Base-by-base conservation (phyloP, 257 asterid genomes). In the Solanum peruvianum region DNA sequence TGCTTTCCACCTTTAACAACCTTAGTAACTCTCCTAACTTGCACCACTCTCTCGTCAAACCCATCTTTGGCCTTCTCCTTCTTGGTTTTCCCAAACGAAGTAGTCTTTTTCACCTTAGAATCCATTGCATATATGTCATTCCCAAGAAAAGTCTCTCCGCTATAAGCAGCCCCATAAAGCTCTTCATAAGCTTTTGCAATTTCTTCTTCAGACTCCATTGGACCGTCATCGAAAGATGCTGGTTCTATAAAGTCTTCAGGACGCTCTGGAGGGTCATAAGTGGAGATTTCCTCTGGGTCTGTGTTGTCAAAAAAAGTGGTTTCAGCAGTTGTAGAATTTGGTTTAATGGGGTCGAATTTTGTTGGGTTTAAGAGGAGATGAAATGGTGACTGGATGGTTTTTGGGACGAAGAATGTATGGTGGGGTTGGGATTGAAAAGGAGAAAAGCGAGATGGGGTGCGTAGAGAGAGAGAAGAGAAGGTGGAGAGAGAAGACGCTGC, bases 1-100 rank as follows among this genome's bases (percentile, higher is more conserved):
- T 97, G 98, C 77, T 95, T 95, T 52, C 99, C 99, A n/a, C 99
- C 99, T 87, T 97, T 97, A 4, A 97, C 99, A 31, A 97, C 99
- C 91, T 96, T 96, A 1, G 98, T 96, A n/a, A 96, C 99, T 41
- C 98, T 94, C 90, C 99, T 91, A 11, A 95, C 99, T 71, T 97
- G 98, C 86, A 97, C 94, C 9, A 97, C 98, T 64, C 98, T 88
- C 94, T 97, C 99, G 21, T 97, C 99, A 85, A 94, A 94, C 15
- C 98, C 98, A 88, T 97, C 99, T 49, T 94, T 92, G 13, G 93
- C 87, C 88, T 93, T 96, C 88, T 96, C 98, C 76, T 89, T 94
- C 93, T 94, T 94, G 1, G 12, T 88, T 56, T 90, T 92, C 58
- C 98, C 98, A 16, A 94, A 89, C 70, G 94, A 95, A 49, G 85